phyloP scores from a whole-genome alignment of 805 yeast genomes.

The Candida suzukii region DNA sequence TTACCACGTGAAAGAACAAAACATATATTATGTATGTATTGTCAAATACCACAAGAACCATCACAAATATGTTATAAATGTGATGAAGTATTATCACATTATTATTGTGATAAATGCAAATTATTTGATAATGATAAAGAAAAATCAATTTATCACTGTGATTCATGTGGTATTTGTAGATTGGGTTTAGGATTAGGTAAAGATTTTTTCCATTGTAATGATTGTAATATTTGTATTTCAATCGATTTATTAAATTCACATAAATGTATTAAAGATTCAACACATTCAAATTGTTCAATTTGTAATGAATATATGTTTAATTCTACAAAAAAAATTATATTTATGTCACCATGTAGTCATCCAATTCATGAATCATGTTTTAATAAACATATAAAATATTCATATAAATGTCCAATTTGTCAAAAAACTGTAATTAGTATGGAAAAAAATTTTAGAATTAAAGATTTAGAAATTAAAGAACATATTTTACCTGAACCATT shows the following conservation, averaged over 20 bases:
- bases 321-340: conserved; percentile 73
- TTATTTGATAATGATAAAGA: conserved; percentile 74
- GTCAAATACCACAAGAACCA: conserved; percentile 71
- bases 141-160: conserved; percentile 87
- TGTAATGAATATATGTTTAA: conserved; percentile 89
- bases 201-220: conserved; percentile 87
- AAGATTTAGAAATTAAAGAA: conserved; percentile 74
- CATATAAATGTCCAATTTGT: conserved; percentile 89
- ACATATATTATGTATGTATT: conserved; percentile 75
- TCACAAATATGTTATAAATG: conserved; percentile 60
- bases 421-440: conserved; percentile 78
- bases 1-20: conserved; percentile 53
- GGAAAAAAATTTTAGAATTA: conserved; percentile 80
- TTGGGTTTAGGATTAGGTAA: conserved; percentile 82
- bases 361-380: conserved; percentile 85
- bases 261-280: conserved; percentile 77
- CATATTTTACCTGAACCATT: conserved; percentile 81
- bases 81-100: conserved; percentile 58
- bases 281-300: conserved; percentile 88
- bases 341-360: conserved; percentile 85
- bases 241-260: conserved; percentile 73
- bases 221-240: conserved; percentile 83
- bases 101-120: conserved; percentile 73
- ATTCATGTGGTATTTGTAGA: conserved; percentile 88
- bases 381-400: conserved; percentile 71